Percentiles rank a stretch among this genome's conserved stretches.
Evolutionary conservation across 352 stramenopile species (phyloP).

Genomic region (Pelagophyceae sp.): DNA sequence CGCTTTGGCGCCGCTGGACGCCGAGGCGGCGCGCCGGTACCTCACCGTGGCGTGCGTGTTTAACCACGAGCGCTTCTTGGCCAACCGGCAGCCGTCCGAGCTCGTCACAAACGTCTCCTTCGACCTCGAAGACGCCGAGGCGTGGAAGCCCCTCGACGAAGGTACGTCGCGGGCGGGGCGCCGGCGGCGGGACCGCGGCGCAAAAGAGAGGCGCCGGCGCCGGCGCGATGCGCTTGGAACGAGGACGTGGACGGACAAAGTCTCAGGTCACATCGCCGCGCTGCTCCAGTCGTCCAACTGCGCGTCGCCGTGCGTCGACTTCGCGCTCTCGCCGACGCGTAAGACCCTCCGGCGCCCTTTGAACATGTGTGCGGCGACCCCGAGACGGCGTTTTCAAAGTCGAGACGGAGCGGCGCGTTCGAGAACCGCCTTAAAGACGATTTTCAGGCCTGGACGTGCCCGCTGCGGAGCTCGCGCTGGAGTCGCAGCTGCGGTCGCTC

Average conservation of each 20-base stretch:
- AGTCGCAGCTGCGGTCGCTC: conserved; percentile 46
- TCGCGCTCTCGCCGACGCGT: conserved; percentile 33
- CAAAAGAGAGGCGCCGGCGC: too few relatives aligned
- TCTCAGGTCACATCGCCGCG: conserved; percentile 17
- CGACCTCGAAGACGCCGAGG: conserved; percentile 27
- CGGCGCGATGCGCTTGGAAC: too few relatives aligned
- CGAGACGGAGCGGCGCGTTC: too few relatives aligned
- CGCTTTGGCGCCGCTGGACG: conserved; percentile 24
- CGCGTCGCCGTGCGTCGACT: background rate
- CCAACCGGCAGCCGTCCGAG: conserved; percentile 56
- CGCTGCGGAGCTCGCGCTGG: conserved; percentile 32
- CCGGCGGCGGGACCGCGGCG: too few relatives aligned
- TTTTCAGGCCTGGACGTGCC: conserved; percentile 29
- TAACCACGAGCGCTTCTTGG: conserved; percentile 58
- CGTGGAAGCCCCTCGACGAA: conserved; percentile 34
- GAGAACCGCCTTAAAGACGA: too few relatives aligned
- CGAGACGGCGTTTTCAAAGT: too few relatives aligned
- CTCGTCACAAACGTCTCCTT: conserved; percentile 30
- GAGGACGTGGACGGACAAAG: too few relatives aligned
- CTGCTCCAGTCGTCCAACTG: background rate
- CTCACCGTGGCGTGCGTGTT: conserved; percentile 67
- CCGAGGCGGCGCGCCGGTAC: conserved; percentile 43
- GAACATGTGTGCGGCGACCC: too few relatives aligned
- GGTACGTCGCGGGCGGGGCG: too few relatives aligned
- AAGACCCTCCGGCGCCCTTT: too few relatives aligned